Evolutionary conservation across 441 rosid species (phyloP).

Genomic region (Flueggea neowawraea): DNA sequence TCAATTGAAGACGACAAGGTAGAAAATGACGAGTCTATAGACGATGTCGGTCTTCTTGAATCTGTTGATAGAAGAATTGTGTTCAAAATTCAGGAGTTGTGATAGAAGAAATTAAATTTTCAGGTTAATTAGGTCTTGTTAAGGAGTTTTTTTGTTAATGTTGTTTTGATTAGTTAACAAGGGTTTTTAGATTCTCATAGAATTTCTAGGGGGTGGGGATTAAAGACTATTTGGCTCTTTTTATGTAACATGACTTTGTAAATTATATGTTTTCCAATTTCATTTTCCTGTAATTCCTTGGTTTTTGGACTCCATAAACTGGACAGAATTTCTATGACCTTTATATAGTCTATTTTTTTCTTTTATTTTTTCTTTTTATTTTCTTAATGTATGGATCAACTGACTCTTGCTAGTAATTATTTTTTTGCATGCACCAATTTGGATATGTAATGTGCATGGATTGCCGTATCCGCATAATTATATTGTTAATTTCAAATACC

Average conservation of each 20-base stretch:
- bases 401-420: too few relatives aligned
- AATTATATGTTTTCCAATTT: conserved; percentile 5
- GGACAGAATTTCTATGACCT: too few relatives aligned
- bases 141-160: background rate
- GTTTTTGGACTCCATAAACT: background rate
- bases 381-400: too few relatives aligned
- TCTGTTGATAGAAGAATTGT: conserved; percentile 40
- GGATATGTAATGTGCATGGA: too few relatives aligned
- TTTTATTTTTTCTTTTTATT: too few relatives aligned
- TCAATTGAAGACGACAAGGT: conserved; percentile 32
- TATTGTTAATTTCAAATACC: too few relatives aligned
- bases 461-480: too few relatives aligned
- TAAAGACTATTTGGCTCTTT: conserved; percentile 1
- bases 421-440: too few relatives aligned
- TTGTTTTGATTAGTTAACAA: background rate
- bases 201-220: conserved; percentile 7
- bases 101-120: conserved; percentile 4
- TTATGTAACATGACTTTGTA: conserved; percentile 24
- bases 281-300: background rate
- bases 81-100: conserved; percentile 40
- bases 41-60: conserved; percentile 40
- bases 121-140: background rate
- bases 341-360: too few relatives aligned
- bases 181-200: conserved; percentile 8
- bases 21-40: conserved; percentile 20